These are phyloP conservation scores for Ceratocystis cacaofunesta DNA, from an alignment of 2,329 filamentous ascomycete genomes.

Conservation along the genomic window DNA sequence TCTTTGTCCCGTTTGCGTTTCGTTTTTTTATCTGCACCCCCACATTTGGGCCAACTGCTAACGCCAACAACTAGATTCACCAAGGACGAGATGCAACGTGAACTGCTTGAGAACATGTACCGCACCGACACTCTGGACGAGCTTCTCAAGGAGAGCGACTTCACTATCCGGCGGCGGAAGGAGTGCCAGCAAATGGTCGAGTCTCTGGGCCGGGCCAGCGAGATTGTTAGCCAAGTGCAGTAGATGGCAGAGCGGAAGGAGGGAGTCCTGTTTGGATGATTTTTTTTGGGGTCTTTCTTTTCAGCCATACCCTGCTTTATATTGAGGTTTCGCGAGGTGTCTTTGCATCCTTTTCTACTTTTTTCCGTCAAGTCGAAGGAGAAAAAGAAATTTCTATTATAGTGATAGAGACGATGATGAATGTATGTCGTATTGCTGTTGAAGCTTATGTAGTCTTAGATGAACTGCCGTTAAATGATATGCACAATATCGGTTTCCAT, in stretches of 20 bases:
- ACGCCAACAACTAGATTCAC: slow-evolving; percentile 47
- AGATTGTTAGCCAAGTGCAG: slow-evolving; percentile 80
- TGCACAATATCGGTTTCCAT: background rate
- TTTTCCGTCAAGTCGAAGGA: background rate
- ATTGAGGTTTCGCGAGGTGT: background rate
- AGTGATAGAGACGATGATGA: background rate
- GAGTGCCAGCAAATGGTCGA: slow-evolving; percentile 99
- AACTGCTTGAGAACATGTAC: slow-evolving; percentile 96
- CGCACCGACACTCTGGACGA: slow-evolving; percentile 79
- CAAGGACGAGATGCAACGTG: slow-evolving; percentile 96
- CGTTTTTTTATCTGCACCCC: background rate
- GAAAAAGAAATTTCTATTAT: background rate
- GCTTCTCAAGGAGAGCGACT: slow-evolving; percentile 93
- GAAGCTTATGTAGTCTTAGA: background rate
- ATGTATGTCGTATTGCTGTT: background rate
- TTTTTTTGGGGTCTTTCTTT: background rate
- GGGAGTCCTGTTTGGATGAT: background rate
- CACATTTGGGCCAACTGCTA: background rate
- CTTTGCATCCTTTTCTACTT: background rate
- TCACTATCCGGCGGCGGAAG: slow-evolving; percentile 85
- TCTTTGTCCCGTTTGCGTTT: background rate
- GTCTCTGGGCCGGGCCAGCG: slow-evolving; percentile 71
- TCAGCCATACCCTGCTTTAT: slow-evolving; percentile 6
- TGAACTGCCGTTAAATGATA: background rate
- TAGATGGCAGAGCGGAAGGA: slow-evolving; percentile 23